phyloP scores from a whole-genome alignment of 139 green algal genomes.

The Gonium pectorale region DNA sequence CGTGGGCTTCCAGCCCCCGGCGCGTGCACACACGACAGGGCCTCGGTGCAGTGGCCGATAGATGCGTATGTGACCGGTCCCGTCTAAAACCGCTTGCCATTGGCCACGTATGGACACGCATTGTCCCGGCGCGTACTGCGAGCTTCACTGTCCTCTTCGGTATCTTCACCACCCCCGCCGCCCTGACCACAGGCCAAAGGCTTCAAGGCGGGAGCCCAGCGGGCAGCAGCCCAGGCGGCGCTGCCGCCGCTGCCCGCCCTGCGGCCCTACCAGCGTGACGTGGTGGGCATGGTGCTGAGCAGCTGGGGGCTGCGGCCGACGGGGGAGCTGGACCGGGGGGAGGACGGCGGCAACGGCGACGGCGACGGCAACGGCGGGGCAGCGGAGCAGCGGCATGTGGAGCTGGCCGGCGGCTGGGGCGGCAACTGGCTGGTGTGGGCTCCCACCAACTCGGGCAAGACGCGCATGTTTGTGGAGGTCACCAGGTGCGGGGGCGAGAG shows the following conservation, averaged over 20 bases:
- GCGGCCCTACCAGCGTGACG: constrained; percentile 29
- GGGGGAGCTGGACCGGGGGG: background rate
- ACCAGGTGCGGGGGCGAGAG: constrained; percentile 31
- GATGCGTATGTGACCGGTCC: no score
- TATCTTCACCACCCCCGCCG: no score
- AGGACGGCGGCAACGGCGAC: background rate
- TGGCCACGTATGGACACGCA: no score
- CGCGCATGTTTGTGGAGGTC: constrained; percentile 59
- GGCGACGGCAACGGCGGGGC: background rate
- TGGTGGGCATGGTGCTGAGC: constrained; percentile 22
- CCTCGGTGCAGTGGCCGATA: no score
- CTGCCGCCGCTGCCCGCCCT: background rate
- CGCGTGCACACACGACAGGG: no score
- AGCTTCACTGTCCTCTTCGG: no score
- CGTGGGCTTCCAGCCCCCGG: no score
- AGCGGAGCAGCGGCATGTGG: background rate
- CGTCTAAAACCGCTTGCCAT: no score
- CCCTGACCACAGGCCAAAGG: no score
- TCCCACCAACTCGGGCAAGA: constrained; percentile 60
- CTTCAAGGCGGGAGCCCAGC: background rate
- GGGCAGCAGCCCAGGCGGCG: no score
- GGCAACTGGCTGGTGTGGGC: constrained; percentile 58
- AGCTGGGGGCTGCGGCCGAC: constrained; percentile 30
- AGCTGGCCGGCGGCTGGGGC: background rate
- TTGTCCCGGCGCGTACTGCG: no score